Evolutionary conservation across 1,284 basidiomycete genomes (phyloP), one percentile per base, ranked within the genome.

Genomic region (Phenoliferia sp.): DNA sequence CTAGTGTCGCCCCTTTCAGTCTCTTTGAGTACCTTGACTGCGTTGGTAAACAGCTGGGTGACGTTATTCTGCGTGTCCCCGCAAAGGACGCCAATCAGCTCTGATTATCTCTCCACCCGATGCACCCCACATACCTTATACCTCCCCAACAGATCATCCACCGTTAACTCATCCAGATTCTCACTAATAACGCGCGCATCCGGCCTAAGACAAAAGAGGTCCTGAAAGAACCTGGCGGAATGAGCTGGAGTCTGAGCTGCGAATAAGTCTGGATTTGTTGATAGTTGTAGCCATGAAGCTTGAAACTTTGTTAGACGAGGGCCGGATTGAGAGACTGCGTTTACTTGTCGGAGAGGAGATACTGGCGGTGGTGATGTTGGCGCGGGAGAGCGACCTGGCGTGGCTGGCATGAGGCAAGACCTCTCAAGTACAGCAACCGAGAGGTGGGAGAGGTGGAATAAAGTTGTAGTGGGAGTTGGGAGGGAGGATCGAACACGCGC

Each of bases 151-250:
- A 71, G 52, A n/a, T 72, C 69, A 22, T 66, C 58, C 31, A 59
- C 32, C n/a, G 34, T 31, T 2, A 72, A 58, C 35, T 34, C 55
- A 0, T 63, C 66, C 7, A 74, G 48, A 0, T 68, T 61, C 2
- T 56, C 33, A 15, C 32, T 33, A 9, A 73, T 48, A 7, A 59
- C 39, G 3, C 28, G 26, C 3, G 32, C 19, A 32, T 66, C 64
- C 3, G 69, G 66, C 2, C 54, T 39, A 5, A 76, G 36, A 67
- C 75, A 76, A 62, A 73, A 76, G 39, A 76, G 63, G 31, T 76
- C 75, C 32, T 32, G n/a, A 58, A 67, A 73, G 61, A 67, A 73
- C 59, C 65, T 64, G 15, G 52, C 19, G 5, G 64, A 60, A 2
- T 59, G 22, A 12, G 35, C 16, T 16, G 32, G 12, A 2, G 64